Evolutionary conservation across 345 rosid genomes (phyloP), one percentile per base, ranked within the genome.

Genomic region (Bruguiera parviflora): DNA sequence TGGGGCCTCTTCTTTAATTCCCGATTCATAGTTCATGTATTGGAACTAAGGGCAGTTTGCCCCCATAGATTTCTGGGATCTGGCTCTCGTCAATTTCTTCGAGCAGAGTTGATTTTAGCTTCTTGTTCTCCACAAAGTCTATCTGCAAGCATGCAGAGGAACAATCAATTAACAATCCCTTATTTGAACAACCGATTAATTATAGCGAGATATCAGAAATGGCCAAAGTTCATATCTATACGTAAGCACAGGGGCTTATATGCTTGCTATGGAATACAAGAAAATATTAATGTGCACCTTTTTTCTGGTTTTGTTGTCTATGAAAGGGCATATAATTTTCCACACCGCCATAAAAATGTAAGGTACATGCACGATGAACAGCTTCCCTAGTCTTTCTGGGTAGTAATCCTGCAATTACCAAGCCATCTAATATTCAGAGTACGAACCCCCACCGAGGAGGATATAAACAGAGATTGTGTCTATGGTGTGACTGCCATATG

Each of bases 1-100:
- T 1, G 25, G 29, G 18, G 35, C 24, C 10, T 65, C 29, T 10
- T 58, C 8, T 8, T 55, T 33, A 8, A 33, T 1, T 33, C 4
- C 3, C 29, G 29, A 1, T 4, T 33, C 56, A 25, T 66, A 33
- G 57, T 2, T 71, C 31, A 1, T 33, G 61, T 5, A 73, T 66
- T 13, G 76, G 71, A 66, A 66, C 55, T 53, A 73, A 15, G n/a
- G 76, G 63, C 72, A 72, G 58, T 37, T 76, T 49, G 60, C 86
- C 88, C 35, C 83, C 84, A 27, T 80, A 84, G 35, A 46, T 74
- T n/a, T 78, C 77, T 11, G 86, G 86, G n/a, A 84, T 67, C 72
- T 82, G 88, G 71, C 80, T 80, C 63, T 84, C 81, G 2, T 84
- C 88, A 15, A 84, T 84, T 18, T 80, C 84, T 74, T 82, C 83